Percentiles rank a stretch among this genome's conserved stretches.
phyloP scores from a whole-genome alignment of 73 alveolate genomes.

The Breviolum minutum region DNA sequence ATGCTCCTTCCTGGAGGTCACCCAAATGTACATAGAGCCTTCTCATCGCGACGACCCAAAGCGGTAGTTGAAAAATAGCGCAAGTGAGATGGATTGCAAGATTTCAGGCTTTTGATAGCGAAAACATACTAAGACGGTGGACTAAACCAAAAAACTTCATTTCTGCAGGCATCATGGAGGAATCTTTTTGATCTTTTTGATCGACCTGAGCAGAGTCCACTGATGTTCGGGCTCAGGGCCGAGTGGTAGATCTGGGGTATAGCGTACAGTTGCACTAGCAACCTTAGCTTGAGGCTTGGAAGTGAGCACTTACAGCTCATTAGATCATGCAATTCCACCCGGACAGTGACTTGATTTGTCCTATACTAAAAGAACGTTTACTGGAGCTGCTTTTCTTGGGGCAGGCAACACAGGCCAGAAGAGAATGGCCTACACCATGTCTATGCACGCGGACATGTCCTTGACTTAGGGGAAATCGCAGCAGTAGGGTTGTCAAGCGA shows the following conservation, averaged over 20 bases:
- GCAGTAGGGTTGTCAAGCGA: not conserved
- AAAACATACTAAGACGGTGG: not conserved
- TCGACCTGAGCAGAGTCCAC: too few relatives aligned
- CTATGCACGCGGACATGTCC: conserved; percentile 7
- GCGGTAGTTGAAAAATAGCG: not conserved
- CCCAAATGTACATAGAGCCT: not conserved
- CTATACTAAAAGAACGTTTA: too few relatives aligned
- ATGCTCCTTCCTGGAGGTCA: conserved; percentile 16
- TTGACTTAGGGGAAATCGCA: not conserved
- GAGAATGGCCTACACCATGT: conserved; percentile 47
- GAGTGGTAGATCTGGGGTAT: conserved; percentile 42
- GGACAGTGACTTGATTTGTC: too few relatives aligned
- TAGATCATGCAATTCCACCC: too few relatives aligned
- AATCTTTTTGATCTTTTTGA: too few relatives aligned
- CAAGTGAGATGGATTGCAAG: not conserved
- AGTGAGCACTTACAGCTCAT: not conserved
- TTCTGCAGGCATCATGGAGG: not conserved
- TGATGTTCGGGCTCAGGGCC: not conserved
- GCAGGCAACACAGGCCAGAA: not conserved
- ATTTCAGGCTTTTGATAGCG: too few relatives aligned
- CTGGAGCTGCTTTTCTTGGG: not conserved
- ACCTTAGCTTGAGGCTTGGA: not conserved
- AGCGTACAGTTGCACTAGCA: conserved; percentile 15
- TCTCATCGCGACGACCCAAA: not conserved
- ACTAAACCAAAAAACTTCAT: not conserved